Base-by-base conservation (phyloP, 2,329 filamentous ascomycete genomes). In the Exophiala bonariae region DNA sequence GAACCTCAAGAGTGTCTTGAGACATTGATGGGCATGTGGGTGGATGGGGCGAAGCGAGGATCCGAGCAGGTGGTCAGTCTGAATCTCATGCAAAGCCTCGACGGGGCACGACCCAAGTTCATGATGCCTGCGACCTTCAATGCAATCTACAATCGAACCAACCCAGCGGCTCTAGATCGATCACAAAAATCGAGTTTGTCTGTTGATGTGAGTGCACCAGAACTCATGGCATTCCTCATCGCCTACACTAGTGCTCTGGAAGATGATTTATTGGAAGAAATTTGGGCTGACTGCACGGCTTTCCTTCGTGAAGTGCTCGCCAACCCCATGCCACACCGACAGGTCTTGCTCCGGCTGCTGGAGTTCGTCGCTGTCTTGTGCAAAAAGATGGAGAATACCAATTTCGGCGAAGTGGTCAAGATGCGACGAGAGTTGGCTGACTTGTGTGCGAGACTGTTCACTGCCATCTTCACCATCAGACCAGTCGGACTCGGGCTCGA, bases 211-310 rank as follows among this genome's bases (percentile, higher is more conserved):
- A 83, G 83, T 44, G 90, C 96, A 60, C 80, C 82, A 1, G 91
- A 96, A 61, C 74, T 99, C 9, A 88, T 92, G 7, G 81, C 86
- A 7, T 99, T 99, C 65, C 70, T 97, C 35, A 87, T 96, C 6
- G 87, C 93, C 53, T 99, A 99, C 66, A 86, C 90, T 1, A 81
- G 81, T 22, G 93, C 91, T 0, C 76, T 97, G 10, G 93, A 99
- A 62, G 93, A 99, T 61, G 93, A 99, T 71, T 87, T 93, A 13
- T 92, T 96, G 79, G 93, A 99, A 61, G 93, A 99, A 68, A 96
- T 99, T 39, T 99, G 93, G 93, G 79, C 84, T 32, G 92, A 99
- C 64, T 99, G 92, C 65, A 89, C 91, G 61, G 81, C 86, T 0
- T 99, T 99, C 66, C 68, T 97, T 50, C 86, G 84, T 54, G 95